phyloP scores from a whole-genome alignment of 1,284 basidiomycete genomes.

The Porodaedalea pini region DNA sequence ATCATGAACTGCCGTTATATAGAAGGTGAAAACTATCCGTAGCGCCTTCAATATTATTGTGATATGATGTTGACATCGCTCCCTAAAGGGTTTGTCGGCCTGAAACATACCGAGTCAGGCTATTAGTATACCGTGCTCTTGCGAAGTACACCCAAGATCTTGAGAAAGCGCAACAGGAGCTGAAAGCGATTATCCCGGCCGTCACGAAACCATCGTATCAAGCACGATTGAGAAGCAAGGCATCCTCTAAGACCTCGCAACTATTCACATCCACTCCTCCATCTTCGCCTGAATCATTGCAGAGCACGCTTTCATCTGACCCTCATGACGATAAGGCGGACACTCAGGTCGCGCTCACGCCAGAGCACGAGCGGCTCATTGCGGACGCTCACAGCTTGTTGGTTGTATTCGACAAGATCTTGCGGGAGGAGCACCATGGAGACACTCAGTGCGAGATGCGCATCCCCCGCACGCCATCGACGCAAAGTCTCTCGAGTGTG shows the following conservation, averaged over 20 bases:
- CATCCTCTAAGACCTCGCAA: background rate
- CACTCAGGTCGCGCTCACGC: background rate
- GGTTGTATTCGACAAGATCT: conserved; percentile 53
- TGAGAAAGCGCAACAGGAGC: background rate
- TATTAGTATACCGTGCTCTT: conserved; percentile 55
- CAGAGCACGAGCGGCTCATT: conserved; percentile 4
- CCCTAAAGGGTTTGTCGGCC: conserved; percentile 61
- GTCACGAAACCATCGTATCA: background rate
- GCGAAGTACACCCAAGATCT: conserved; percentile 21
- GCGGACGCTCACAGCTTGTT: conserved; percentile 35
- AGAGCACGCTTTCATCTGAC: too few relatives aligned
- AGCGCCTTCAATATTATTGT: conserved; percentile 9
- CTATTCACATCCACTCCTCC: background rate
- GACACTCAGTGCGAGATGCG: conserved; percentile 5
- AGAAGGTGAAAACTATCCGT: conserved; percentile 46
- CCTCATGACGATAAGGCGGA: background rate
- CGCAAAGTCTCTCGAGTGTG: background rate
- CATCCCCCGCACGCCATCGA: background rate
- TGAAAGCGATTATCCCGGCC: background rate
- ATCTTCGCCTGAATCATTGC: background rate
- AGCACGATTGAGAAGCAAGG: background rate
- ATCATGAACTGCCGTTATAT: conserved; percentile 72
- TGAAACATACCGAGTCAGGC: conserved; percentile 70
- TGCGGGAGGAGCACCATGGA: conserved; percentile 48
- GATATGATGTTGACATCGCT: conserved; percentile 19